phyloP scores from a whole-genome alignment of 495 filamentous ascomycete genomes.

The Lepraria neglecta region DNA sequence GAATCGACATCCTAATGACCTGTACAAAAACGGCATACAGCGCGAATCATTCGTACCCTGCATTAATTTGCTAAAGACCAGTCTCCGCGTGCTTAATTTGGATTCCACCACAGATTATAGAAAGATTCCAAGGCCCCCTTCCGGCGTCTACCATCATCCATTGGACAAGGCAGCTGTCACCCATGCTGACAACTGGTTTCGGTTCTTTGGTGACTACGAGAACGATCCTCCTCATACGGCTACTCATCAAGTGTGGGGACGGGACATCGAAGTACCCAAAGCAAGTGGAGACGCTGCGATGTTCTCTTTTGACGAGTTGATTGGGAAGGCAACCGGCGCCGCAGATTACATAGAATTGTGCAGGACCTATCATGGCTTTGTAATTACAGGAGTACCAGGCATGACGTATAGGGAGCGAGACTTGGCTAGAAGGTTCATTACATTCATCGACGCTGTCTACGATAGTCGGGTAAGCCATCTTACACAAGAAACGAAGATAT shows the following conservation, averaged over 20 bases:
- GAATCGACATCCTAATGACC: slow-evolving; percentile 91
- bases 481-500: not conserved
- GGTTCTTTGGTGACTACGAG: slow-evolving; percentile 78
- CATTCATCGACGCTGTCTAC: slow-evolving; percentile 94
- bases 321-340: slow-evolving; percentile 77
- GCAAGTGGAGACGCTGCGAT: slow-evolving; percentile 83
- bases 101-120: slow-evolving; percentile 95
- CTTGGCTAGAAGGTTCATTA: slow-evolving; percentile 88
- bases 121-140: slow-evolving; percentile 88
- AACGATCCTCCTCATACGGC: slow-evolving; percentile 68
- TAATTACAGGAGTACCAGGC: slow-evolving; percentile 82
- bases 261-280: slow-evolving; percentile 76
- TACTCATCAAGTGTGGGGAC: slow-evolving; percentile 86
- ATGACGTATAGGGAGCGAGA: slow-evolving; percentile 87
- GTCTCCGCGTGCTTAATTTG: slow-evolving; percentile 83
- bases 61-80: slow-evolving; percentile 80
- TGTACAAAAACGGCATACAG: slow-evolving; percentile 98
- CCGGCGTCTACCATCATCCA: slow-evolving; percentile 85
- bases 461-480: slow-evolving; percentile 52
- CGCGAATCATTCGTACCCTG: slow-evolving; percentile 90
- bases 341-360: slow-evolving; percentile 94
- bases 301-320: slow-evolving; percentile 86
- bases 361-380: slow-evolving; percentile 83
- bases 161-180: slow-evolving; percentile 67
- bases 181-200: slow-evolving; percentile 92